Evolutionary conservation across 768 basidiomycete species (phyloP).

Genomic region (Rhizopogon rudus): DNA sequence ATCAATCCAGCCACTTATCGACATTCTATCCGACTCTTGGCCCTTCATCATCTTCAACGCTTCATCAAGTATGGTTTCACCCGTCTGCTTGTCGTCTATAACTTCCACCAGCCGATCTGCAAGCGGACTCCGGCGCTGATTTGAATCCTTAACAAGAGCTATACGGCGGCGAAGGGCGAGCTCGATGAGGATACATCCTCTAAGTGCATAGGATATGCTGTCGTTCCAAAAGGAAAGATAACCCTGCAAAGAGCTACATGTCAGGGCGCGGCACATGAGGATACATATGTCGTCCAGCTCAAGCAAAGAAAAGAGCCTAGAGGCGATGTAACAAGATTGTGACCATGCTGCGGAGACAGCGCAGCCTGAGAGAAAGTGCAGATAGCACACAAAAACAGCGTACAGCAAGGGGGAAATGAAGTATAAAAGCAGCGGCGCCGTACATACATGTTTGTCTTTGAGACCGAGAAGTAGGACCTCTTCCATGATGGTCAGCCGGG

Average conservation of each 20-base stretch:
- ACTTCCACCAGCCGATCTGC: conserved; percentile 87
- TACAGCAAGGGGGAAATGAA: conserved; percentile 3
- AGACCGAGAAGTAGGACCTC: conserved; percentile 91
- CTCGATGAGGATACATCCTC: conserved; percentile 98
- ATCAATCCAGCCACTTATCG: conserved; percentile 92
- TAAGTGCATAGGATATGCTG: conserved; percentile 97
- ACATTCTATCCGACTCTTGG: conserved; percentile 50
- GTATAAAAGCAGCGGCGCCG: conserved; percentile 2
- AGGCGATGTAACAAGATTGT: background rate
- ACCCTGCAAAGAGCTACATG: conserved; percentile 40
- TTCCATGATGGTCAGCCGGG: conserved; percentile 92
- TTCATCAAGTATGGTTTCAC: conserved; percentile 95
- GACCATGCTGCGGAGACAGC: conserved; percentile 12
- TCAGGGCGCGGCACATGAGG: background rate
- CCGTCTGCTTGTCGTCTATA: conserved; percentile 87
- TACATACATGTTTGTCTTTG: conserved; percentile 89
- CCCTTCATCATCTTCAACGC: conserved; percentile 93
- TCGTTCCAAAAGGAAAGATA: conserved; percentile 99
- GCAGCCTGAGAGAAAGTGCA: background rate
- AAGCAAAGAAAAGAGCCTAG: background rate
- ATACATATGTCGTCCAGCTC: background rate
- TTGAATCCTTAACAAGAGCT: conserved; percentile 82
- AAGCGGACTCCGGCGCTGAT: conserved; percentile 63
- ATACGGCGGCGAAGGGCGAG: conserved; percentile 94
- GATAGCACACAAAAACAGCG: conserved; percentile 1